Conservation (phyloP, 1,139 yeast species). For the Waltiozyma sp. region DNA sequence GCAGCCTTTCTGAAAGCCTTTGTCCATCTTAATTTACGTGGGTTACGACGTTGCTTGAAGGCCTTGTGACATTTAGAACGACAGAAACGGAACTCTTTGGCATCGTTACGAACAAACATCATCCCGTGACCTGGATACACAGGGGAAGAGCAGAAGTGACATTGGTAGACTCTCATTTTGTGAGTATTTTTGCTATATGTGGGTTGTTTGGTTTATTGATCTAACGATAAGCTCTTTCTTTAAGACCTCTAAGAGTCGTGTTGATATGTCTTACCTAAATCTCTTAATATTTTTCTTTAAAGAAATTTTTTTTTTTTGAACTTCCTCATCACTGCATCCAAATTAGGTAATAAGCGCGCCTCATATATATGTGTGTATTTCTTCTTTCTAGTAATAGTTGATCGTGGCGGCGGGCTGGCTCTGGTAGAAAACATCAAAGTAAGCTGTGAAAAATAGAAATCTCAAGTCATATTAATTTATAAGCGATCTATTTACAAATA, state of each 20-base stretch:
- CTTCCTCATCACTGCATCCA: neutral
- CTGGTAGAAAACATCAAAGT: too few species aligned
- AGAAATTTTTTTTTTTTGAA: neutral
- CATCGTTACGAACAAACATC: conserved; percentile 95
- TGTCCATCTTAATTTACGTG: conserved; percentile 96
- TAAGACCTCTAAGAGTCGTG: too few species aligned
- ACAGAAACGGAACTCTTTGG: conserved; percentile 94
- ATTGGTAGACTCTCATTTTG: conserved; percentile 80
- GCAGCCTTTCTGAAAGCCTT: conserved; percentile 99
- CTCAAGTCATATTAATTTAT: too few species aligned
- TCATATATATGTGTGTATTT: too few species aligned
- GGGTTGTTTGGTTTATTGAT: too few species aligned
- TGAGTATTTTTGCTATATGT: neutral
- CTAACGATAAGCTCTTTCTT: neutral
- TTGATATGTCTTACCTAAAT: too few species aligned
- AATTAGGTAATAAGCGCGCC: neutral
- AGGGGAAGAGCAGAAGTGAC: conserved; percentile 97
- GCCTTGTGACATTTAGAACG: conserved; percentile 97
- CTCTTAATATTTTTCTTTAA: neutral
- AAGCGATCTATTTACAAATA: too few species aligned
- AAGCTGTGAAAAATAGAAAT: too few species aligned
- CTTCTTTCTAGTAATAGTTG: too few species aligned
- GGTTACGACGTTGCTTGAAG: conserved; percentile 97
- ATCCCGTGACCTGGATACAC: conserved; percentile 97
- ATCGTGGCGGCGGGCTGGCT: too few species aligned